Evolutionary conservation across 306 rosid genomes (phyloP).

Genomic region (Prunus persica): Prunus_persica_NCBIv2 NC_034010.1:26283001-26283500

Average conservation of each 20-base stretch:
- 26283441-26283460: conserved; percentile 75
- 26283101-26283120: conserved; percentile 3
- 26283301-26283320: no score
- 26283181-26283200: no score
- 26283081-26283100: conserved; percentile 75
- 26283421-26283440: conserved; percentile 79
- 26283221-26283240: no score
- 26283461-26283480: conserved; percentile 56
- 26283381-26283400: conserved; percentile 61
- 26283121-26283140: no score
- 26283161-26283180: no score
- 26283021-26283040: conserved; percentile 66
- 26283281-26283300: no score
- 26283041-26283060: conserved; percentile 61
- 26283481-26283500: conserved; percentile 62
- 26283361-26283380: neutral
- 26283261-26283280: no score
- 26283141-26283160: no score
- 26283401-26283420: conserved; percentile 54
- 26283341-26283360: neutral
- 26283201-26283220: no score
- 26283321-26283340: no score
- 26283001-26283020: conserved; percentile 71
- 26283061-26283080: conserved; percentile 53
- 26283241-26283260: no score